phyloP scores from a whole-genome alignment of 345 rosid genomes.

The Aquilaria yunnanensis region DNA sequence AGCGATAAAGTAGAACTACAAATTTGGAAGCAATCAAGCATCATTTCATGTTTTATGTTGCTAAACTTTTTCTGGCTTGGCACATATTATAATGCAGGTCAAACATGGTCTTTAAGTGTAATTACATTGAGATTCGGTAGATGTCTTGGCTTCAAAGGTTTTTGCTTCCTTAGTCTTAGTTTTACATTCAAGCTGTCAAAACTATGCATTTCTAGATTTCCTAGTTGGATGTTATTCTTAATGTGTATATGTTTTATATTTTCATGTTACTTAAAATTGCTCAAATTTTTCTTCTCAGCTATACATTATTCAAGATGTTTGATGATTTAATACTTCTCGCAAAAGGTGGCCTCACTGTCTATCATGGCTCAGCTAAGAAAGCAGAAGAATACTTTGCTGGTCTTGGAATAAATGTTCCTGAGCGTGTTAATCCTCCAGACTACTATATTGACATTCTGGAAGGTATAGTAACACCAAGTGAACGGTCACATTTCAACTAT shows the following conservation, averaged over 20 bases:
- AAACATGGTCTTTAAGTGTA: too few relatives aligned
- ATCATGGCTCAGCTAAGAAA: constrained; percentile 67
- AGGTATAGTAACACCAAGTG: constrained; percentile 54
- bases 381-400: constrained; percentile 84
- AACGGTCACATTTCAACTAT: constrained; percentile 37
- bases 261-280: background rate
- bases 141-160: background rate
- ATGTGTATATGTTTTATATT: too few relatives aligned
- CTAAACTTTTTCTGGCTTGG: too few relatives aligned
- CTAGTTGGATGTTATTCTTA: background rate
- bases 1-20: too few relatives aligned
- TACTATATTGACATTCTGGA: constrained; percentile 81
- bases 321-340: constrained; percentile 85
- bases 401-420: constrained; percentile 77
- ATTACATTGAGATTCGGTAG: background rate
- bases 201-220: background rate
- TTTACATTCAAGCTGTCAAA: too few relatives aligned
- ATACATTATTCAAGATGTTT: constrained; percentile 76
- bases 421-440: constrained; percentile 93
- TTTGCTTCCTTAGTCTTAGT: too few relatives aligned
- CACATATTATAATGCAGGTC: too few relatives aligned
- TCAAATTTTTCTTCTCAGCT: constrained; percentile 49
- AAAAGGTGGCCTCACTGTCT: constrained; percentile 82
- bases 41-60: too few relatives aligned
- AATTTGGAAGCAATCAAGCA: too few relatives aligned